These are phyloP conservation scores for Erysiphe pulchra DNA, from an alignment of 2,329 filamentous ascomycete genomes.

Conservation along the genomic window DNA sequence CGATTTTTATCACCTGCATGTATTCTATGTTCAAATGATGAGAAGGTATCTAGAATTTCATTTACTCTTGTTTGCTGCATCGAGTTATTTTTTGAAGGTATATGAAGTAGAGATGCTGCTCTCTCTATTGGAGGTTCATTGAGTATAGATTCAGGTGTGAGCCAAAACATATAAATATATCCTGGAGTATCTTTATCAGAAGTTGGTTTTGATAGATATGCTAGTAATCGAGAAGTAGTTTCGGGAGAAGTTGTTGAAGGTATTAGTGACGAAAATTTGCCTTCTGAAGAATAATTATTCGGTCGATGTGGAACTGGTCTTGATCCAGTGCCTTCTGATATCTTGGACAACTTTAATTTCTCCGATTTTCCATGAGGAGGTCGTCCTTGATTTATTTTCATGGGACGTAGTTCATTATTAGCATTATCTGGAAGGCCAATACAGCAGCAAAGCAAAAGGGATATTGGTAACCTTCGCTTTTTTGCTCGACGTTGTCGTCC, in stretches of 20 bases:
- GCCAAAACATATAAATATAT: constrained; percentile 98
- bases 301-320: constrained; percentile 7
- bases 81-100: constrained; percentile 14
- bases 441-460: constrained; percentile 10
- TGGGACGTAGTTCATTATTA: constrained; percentile 2
- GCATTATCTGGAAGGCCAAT: constrained; percentile 10
- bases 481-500: constrained; percentile 2
- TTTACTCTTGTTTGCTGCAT: too few relatives aligned
- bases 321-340: neutral
- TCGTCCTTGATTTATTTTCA: constrained; percentile 3
- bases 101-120: constrained; percentile 31
- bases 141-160: constrained; percentile 40
- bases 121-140: constrained; percentile 27
- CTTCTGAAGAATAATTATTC: constrained; percentile 12
- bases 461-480: constrained; percentile 5
- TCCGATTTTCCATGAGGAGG: too few relatives aligned
- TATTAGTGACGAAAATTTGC: constrained; percentile 38
- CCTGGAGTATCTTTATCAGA: constrained; percentile 55
- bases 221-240: constrained; percentile 42
- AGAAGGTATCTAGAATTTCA: too few relatives aligned
- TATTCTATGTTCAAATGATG: too few relatives aligned
- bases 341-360: constrained; percentile 2
- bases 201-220: constrained; percentile 52
- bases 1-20: too few relatives aligned
- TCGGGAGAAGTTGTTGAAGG: constrained; percentile 38